Base-by-base conservation (phyloP, 805 yeast genomes). In the Huiozyma sinensis region DNA sequence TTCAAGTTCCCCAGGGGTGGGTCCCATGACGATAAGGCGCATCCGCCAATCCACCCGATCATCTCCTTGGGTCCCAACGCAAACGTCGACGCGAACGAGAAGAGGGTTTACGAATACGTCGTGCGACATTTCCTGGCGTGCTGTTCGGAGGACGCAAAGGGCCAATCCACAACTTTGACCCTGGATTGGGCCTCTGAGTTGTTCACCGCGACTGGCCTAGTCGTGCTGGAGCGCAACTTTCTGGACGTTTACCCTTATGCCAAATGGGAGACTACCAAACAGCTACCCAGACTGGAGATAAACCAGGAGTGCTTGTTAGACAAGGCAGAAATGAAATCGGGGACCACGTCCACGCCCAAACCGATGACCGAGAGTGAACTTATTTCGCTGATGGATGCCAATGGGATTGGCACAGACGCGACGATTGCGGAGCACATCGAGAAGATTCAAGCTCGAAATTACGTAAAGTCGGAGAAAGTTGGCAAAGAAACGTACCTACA, bases 341-440 rank as follows among this genome's bases (percentile, higher is more conserved):
- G 97, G 0, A 72, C 73, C 44, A 92, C 98, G 0, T 57, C 81
- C 0, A 79, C 97, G 0, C 98, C 99, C 0, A 63, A 66, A 29
- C 82, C 79, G 43, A 73, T 92, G 71, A 90, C 97, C 0, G 99
- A 92, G 61, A 73, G 95, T 0, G 98, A 90, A 57, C 70, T 92
- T 24, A 87, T 92, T 64, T 81, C 86, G 7, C 66, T 92, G 39
- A 92, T 92, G 99, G 97, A 94, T 66, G 84, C 79, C 8, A 92
- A 92, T 61, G 97, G 97, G 0, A 92, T 92, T 38, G 99, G 99
- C 2, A 92, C 99, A 0, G 99, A 92, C 67, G 99, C 99, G 0
- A 92, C 99, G 0, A 94, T 92, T 63, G 98, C 97, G 0, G 98
- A 92, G 37, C 99, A 92, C 63, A 92, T 92, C 34, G 88, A 83